Base-by-base conservation (phyloP, 257 asterid genomes). In the Perilla frutescens region DNA sequence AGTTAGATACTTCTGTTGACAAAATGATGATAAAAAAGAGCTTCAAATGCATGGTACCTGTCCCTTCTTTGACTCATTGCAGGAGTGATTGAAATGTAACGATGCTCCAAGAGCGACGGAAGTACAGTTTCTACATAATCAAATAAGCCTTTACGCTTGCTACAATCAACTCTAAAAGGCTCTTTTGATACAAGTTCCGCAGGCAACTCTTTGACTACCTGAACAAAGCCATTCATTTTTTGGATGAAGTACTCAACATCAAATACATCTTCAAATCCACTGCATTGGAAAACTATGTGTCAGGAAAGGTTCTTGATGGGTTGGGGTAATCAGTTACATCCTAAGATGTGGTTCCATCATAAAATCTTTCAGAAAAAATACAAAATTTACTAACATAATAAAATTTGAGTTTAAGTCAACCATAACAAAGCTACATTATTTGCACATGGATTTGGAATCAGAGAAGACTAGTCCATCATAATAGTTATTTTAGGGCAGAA, bases 1-100 rank as follows among this genome's bases (percentile, higher is more conserved):
- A 53, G 43, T 43, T 26, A 50, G 62, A 51, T 34, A 53, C 49
- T 29, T 50, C 20, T 20, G 8, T 47, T 61, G 59, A 14, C 45
- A 53, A 41, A 64, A 49, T 62, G 57, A 75, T 49, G 53, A 61
- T 43, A 14, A 58, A 8, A 56, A 36, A 71, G 74, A 63, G 54
- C 53, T 45, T 43, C 3, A 58, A 66, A 37, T 57, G 78, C 73
- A 63, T n/a, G 34, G 55, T 83, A 95, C 99, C 99, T 87, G 77
- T 95, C 99, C 81, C 98, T 87, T 78, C 99, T 84, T 81, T 95
- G 99, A 81, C 99, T 92, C 98, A 92, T 89, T 39, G 94, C 96
- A 34, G 98, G 97, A 34, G 99, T 90, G 74, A 92, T 77, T 58
- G 98, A 89, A 65, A 95, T 90, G 80, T 87, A 95, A 5, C 69